Base-by-base conservation (phyloP, 2,329 filamentous ascomycete species). In the Allantophomopsis cytisporea region DNA sequence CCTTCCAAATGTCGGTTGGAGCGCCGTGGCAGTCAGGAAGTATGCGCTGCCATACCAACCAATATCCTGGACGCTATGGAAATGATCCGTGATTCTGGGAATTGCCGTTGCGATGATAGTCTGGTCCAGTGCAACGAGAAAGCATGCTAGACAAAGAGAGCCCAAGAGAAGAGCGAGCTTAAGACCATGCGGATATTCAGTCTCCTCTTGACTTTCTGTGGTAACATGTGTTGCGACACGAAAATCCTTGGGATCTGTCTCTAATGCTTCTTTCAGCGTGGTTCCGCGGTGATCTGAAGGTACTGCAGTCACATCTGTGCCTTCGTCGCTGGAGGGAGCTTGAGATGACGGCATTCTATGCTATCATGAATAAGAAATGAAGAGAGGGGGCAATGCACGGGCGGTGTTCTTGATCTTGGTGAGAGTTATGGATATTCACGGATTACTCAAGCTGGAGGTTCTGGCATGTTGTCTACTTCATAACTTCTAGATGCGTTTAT, bases 21-120 rank as follows among this genome's bases (percentile, higher is more conserved):
- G 41, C 7, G 21, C 13, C 7, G 57, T 63, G 35, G 62, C 50
- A 4, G 61, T 62, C 51, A 68, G 57, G 45, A 55, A 44, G 39
- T 51, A 56, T 2, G 51, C 47, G 13, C 51, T 49, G 23, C 51
- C 50, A 46, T 57, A 57, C 54, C 55, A 58, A 11, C 53, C 52
- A 13, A 56, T 47, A 42, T 40, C 34, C 5, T 39, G 28, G 5
- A 43, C 21, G 11, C 38, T 34, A 21, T 41, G 20, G 34, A 43
- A 43, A 10, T 43, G 15, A 35, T 43, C 61, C 2, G 68, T 69
- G 49, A 71, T 70, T 44, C 63, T 65, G 21, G 68, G 68, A 33
- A 71, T 69, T 8, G 66, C 68, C 1, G 66, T 70, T 3, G 65
- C 64, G 13, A 71, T 60, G 40, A 71, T 70, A 23, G 66, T 70